Evolutionary conservation across 1,284 basidiomycete species (phyloP).

Genomic region (Porodaedalea pini): DNA sequence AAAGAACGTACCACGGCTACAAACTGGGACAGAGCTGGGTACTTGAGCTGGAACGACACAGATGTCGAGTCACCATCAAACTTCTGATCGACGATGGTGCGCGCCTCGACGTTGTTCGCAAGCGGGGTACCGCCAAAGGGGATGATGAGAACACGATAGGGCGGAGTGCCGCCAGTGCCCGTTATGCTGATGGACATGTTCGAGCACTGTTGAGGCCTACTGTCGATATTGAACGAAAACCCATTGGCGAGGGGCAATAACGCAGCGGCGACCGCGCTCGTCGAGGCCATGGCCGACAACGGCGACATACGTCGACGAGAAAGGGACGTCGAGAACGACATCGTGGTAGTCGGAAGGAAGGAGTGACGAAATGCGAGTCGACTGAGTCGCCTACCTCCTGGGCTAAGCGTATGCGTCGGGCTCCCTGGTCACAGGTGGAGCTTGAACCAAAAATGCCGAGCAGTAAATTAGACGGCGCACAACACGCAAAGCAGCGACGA

Average conservation of each 20-base stretch:
- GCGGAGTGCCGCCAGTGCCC: conserved; percentile 52
- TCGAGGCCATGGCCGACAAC: background rate
- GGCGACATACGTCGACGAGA: background rate
- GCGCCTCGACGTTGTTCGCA: conserved; percentile 56
- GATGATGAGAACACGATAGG: conserved; percentile 62
- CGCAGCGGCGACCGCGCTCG: background rate
- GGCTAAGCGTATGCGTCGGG: background rate
- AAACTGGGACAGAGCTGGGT: conserved; percentile 64
- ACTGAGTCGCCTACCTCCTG: background rate
- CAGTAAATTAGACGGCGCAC: too few species aligned
- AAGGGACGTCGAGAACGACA: background rate
- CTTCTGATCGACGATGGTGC: conserved; percentile 53
- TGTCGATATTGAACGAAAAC: conserved; percentile 61
- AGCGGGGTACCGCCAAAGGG: conserved; percentile 63
- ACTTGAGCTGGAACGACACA: conserved; percentile 57
- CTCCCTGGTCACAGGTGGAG: background rate
- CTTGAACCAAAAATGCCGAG: background rate
- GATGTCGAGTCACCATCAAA: conserved; percentile 44
- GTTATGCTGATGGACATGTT: conserved; percentile 54
- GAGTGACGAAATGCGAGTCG: background rate
- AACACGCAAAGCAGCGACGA: too few species aligned
- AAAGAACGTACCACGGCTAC: conserved; percentile 63
- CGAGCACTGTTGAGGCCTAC: conserved; percentile 58
- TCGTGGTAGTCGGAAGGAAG: background rate
- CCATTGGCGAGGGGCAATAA: conserved; percentile 32